Evolutionary conservation across 306 rosid genomes (phyloP).

Genomic region (Alnus glutinosa): DNA sequence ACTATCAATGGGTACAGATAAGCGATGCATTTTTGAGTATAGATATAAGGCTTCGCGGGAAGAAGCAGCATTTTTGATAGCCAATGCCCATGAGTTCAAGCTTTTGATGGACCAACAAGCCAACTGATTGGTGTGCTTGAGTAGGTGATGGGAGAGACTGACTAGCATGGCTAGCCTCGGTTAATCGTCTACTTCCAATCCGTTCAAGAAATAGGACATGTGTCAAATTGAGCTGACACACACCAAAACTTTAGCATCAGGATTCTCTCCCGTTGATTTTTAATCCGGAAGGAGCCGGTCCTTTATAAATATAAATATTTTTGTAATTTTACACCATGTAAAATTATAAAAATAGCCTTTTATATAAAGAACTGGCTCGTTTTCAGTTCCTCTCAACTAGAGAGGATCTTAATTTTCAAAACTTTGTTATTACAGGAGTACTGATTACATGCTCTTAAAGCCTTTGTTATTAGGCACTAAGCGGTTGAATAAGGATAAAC

Average conservation of each 20-base stretch:
- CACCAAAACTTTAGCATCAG: neutral
- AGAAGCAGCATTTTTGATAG: slow-evolving; percentile 53
- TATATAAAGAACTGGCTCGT: no score
- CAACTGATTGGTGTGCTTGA: slow-evolving; percentile 18
- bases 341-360: no score
- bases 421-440: no score
- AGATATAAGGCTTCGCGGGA: slow-evolving; percentile 39
- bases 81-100: slow-evolving; percentile 51
- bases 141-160: slow-evolving; percentile 5
- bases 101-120: slow-evolving; percentile 10
- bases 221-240: neutral
- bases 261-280: no score
- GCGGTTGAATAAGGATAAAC: no score
- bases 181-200: neutral
- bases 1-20: slow-evolving; percentile 33
- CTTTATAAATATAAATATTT: no score
- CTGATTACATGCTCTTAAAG: no score
- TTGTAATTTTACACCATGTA: no score
- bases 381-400: no score
- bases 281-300: no score
- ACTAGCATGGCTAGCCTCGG: slow-evolving; percentile 17
- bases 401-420: no score
- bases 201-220: neutral
- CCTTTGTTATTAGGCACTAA: no score
- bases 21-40: slow-evolving; percentile 48